Base-by-base conservation (phyloP, 257 asterid species). In the Nicotiana undulata region DNA sequence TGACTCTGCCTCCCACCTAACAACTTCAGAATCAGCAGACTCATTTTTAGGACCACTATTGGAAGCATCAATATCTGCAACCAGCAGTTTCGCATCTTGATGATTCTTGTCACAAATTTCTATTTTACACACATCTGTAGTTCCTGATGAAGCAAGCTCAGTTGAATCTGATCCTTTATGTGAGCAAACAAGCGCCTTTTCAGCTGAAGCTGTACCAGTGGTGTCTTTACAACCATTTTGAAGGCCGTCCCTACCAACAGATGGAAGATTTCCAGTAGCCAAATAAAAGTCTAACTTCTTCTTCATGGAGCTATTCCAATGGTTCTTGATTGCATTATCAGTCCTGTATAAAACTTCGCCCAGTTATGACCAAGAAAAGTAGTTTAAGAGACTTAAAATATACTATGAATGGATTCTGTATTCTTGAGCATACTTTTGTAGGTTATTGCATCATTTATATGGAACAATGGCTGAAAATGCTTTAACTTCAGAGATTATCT, bases 251-350 rank as follows among this genome's bases (percentile, higher is more conserved):
- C 90, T 93, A 64, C 94, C 85, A 77, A 80, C 89, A 8, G 94
- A 93, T 31, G 97, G 98, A 75, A 95, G 94, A 84, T 88, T 93
- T 67, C 97, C 99, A 16, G 98, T 93, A 63, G 96, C 96, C 83
- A 89, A 81, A 88, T 93, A 93, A 86, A 93, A 90, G 82, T 95
- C 97, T 34, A 88, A 83, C 89, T 93, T 95, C 88, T 95, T 95
- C 90, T 93, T 95, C 84, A 95, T 85, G 84, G 98, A 95, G 88
- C 99, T 95, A 82, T 95, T 95, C 99, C 99, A 95, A 83, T 95
- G 99, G 88, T 95, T 95, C 94, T 95, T 95, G 88, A 95, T 93
- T 79, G 99, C 94, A 86, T 95, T 95, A 81, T 95, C 97, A 28
- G 99, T 95, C 92, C 99, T 95, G 94, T 88, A 84, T 49, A 76